Percentiles rank a stretch among this genome's conserved stretches.
These are phyloP conservation scores for Glomus cerebriforme DNA, from an alignment of 192 early-diverging fungal species.

Conservation along the genomic window DNA sequence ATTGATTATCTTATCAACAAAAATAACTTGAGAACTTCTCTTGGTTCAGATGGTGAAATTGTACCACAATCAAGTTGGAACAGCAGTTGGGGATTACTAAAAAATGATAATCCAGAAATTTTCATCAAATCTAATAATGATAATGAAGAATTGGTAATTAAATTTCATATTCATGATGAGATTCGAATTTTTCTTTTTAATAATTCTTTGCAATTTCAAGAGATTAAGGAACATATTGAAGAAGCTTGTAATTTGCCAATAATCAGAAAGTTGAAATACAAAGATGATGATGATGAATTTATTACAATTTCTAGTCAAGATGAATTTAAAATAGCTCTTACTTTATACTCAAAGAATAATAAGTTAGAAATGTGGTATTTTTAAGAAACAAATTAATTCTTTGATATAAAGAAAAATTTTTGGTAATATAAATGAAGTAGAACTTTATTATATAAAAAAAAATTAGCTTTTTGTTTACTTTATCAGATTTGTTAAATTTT, in stretches of 20 bases:
- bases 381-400: too few species aligned
- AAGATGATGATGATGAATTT: background rate
- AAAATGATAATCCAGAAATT: background rate
- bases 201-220: background rate
- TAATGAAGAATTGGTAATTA: background rate
- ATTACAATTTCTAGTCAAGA: background rate
- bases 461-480: too few species aligned
- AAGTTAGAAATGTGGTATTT: constrained; percentile 1
- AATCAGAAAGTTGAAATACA: constrained; percentile 1
- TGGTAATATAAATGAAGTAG: too few species aligned
- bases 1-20: background rate
- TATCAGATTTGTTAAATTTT: too few species aligned
- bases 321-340: background rate
- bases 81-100: background rate
- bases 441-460: too few species aligned
- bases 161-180: background rate
- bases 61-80: background rate
- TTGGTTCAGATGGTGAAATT: background rate
- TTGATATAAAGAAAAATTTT: too few species aligned
- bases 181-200: constrained; percentile 7
- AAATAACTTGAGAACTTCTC: background rate
- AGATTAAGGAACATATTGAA: background rate
- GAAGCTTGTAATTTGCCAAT: background rate
- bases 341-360: background rate
- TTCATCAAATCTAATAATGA: background rate